Evolutionary conservation across 768 basidiomycete genomes (phyloP), one percentile per base, ranked within the genome.

Genomic region (Russula earlei): DNA sequence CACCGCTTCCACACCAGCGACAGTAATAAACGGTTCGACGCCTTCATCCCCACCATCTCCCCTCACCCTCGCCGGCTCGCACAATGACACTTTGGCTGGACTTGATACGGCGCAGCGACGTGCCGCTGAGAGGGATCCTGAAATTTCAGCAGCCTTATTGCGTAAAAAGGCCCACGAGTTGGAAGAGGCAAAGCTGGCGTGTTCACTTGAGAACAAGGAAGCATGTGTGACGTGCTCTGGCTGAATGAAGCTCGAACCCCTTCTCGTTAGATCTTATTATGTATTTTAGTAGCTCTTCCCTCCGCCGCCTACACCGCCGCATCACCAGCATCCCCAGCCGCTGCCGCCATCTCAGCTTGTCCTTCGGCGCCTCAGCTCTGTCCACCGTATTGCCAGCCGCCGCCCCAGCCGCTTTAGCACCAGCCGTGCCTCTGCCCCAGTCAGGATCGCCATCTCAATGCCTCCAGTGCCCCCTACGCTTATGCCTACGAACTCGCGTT

Each of bases 201-300:
- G 93, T 66, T 90, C 88, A 60, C 63, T 95, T 47, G 91, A 94
- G 69, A 95, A 95, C 72, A 93, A 93, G 76, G 92, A 95, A 52
- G 90, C 87, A 1, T 95, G 91, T 67, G 64, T 92, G 68, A 93
- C 93, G 90, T 92, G 90, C 72, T 91, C 88, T 58, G 87, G 84
- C 52, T 90, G 69, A 80, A 48, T 19, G 34, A 17, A 19, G 17
- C 2, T 19, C 12, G n/a, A n/a, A n/a, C n/a, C n/a, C n/a, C 22
- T 22, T 19, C 45, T 33, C 11, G n/a, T 17, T 31, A 0, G 15
- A 46, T 12, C 11, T 14, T 31, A 19, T 46, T 29, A 19, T 46
- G 45, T 46, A 31, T 33, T 31, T 47, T 47, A 31, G n/a, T n/a
- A n/a, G n/a, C n/a, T n/a, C n/a, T n/a, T n/a, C n/a, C n/a, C n/a